These are phyloP conservation scores for Arthroderma uncinatum DNA, from an alignment of 2,329 filamentous ascomycete genomes.

Conservation along the genomic window DNA sequence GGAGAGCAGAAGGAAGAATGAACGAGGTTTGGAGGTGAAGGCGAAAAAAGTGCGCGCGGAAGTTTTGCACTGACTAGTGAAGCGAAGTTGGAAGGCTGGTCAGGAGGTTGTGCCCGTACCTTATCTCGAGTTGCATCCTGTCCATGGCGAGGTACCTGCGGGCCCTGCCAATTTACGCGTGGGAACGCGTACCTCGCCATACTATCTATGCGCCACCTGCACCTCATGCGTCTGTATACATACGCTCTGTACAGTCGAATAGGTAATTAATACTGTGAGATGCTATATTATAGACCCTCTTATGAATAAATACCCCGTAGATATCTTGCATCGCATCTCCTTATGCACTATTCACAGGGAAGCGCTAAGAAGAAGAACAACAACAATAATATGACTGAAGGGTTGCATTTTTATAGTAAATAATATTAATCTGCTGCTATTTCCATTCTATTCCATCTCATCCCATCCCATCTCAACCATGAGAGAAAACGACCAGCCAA, in stretches of 20 bases:
- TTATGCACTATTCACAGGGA: too few relatives aligned
- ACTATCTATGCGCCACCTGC: neutral
- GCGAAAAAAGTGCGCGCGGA: constrained; percentile 1
- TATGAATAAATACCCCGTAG: too few relatives aligned
- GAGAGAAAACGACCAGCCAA: constrained; percentile 23
- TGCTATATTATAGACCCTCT: too few relatives aligned
- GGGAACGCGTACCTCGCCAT: neutral
- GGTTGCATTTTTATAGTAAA: too few relatives aligned
- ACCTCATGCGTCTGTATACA: too few relatives aligned
- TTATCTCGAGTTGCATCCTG: neutral
- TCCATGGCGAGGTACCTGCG: neutral
- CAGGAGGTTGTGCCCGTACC: constrained; percentile 3
- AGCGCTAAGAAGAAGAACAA: too few relatives aligned
- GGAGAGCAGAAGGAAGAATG: too few relatives aligned
- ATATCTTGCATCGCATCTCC: too few relatives aligned
- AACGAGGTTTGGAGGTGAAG: neutral
- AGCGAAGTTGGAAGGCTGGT: neutral
- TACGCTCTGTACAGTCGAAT: too few relatives aligned
- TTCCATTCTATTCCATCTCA: neutral
- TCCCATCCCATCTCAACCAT: constrained; percentile 21
- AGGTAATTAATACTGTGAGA: too few relatives aligned
- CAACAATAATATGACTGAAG: too few relatives aligned
- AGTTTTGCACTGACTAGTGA: neutral
- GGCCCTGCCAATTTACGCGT: neutral
- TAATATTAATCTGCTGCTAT: constrained; percentile 9